These are phyloP conservation scores for Neopestalotiopsis sp. DNA, from an alignment of 2,329 filamentous ascomycete genomes.

Conservation along the genomic window DNA sequence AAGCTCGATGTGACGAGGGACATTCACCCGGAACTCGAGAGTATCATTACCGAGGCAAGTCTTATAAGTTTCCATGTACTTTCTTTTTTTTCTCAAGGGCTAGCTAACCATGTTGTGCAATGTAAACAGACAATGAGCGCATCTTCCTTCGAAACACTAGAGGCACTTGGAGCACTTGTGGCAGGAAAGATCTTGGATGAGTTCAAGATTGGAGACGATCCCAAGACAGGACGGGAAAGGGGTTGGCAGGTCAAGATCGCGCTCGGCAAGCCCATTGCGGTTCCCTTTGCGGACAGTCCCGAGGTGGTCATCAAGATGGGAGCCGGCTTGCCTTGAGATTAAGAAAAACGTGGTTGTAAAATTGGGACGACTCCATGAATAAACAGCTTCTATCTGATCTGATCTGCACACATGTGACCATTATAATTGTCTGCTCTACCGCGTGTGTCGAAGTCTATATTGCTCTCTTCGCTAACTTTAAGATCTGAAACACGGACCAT, in stretches of 20 bases:
- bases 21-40: constrained; percentile 61
- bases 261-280: constrained; percentile 76
- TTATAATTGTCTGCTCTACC: neutral
- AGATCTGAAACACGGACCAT: neutral
- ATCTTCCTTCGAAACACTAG: constrained; percentile 67
- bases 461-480: constrained; percentile 2
- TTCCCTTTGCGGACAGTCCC: constrained; percentile 74
- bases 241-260: constrained; percentile 63
- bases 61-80: neutral
- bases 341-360: constrained; percentile 19
- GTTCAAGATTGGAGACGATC: constrained; percentile 39
- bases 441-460: constrained; percentile 28
- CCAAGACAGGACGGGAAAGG: constrained; percentile 43
- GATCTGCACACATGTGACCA: neutral
- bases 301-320: constrained; percentile 62
- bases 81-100: neutral
- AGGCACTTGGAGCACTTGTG: constrained; percentile 61
- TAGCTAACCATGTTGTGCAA: neutral
- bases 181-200: constrained; percentile 52
- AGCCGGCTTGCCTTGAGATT: constrained; percentile 29
- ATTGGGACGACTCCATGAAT: neutral
- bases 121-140: constrained; percentile 53
- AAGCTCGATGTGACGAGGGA: constrained; percentile 52
- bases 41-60: constrained; percentile 65
- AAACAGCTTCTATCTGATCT: neutral